Evolutionary conservation across 306 rosid genomes (phyloP).

Genomic region (Castanea sativa): DNA sequence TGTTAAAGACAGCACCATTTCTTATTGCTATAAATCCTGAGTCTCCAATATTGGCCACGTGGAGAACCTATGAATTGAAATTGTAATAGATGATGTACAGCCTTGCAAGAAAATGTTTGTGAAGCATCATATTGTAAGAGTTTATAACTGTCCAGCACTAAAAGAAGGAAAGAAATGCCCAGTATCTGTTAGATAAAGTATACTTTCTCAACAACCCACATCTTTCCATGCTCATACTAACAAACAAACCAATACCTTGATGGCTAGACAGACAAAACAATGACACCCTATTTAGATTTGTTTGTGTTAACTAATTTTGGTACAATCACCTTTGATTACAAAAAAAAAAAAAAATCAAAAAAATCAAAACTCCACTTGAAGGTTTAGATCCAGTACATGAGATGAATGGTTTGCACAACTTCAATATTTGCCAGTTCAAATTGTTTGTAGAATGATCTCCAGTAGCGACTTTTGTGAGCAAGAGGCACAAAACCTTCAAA

Average conservation of each 20-base stretch:
- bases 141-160: neutral
- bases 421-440: no score
- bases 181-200: neutral
- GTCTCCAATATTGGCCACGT: constrained; percentile 72
- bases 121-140: neutral
- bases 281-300: neutral
- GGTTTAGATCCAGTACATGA: no score
- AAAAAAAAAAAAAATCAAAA: no score
- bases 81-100: constrained; percentile 16
- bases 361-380: no score
- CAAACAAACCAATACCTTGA: neutral
- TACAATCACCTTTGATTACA: no score
- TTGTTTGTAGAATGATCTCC: no score
- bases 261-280: neutral
- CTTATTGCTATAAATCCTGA: constrained; percentile 67
- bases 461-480: no score
- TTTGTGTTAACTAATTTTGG: neutral
- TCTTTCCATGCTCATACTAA: neutral
- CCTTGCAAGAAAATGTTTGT: constrained; percentile 6
- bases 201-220: constrained; percentile 7
- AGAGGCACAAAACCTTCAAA: no score
- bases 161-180: neutral
- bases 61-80: constrained; percentile 51
- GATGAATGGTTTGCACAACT: no score
- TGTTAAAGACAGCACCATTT: constrained; percentile 49